phyloP scores from a whole-genome alignment of 1,139 yeast genomes.

The Protomyces macrosporus region DNA sequence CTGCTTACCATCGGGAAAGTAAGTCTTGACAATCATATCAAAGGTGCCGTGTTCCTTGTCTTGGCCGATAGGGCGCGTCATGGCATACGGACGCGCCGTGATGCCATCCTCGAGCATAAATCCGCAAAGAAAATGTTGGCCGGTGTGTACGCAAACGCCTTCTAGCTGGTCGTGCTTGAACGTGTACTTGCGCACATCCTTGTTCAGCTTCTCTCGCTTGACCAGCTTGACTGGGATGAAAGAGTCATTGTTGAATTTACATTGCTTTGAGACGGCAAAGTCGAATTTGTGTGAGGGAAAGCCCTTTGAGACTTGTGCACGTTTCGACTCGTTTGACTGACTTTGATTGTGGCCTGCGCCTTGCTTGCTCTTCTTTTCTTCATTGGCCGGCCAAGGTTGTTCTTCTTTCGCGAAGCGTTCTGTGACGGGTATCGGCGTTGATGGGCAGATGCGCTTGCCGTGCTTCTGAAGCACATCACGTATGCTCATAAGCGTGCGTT shows the following conservation, averaged over 20 bases:
- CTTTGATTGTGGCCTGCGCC: neutral
- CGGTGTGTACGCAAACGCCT: neutral
- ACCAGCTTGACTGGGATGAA: slow-evolving; percentile 8
- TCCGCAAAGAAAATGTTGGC: slow-evolving; percentile 20
- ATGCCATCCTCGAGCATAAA: slow-evolving; percentile 13
- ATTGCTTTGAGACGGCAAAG: neutral
- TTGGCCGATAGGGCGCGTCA: slow-evolving; percentile 10
- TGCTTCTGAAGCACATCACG: neutral
- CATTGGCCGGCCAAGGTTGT: slow-evolving; percentile 17
- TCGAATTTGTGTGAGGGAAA: neutral
- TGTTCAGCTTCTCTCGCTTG: slow-evolving; percentile 3
- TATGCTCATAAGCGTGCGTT: neutral
- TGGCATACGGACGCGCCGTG: slow-evolving; percentile 18
- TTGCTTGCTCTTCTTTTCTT: slow-evolving; percentile 1
- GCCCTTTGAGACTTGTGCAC: neutral
- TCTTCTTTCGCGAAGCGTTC: slow-evolving; percentile 9
- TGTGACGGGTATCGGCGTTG: neutral
- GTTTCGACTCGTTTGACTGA: neutral
- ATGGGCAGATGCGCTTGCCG: neutral
- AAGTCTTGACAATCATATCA: slow-evolving; percentile 10
- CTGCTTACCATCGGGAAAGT: slow-evolving; percentile 18
- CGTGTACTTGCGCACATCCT: slow-evolving; percentile 12
- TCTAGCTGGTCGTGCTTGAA: slow-evolving; percentile 13
- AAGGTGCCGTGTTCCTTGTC: slow-evolving; percentile 22
- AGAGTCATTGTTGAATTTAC: slow-evolving; percentile 2